These are phyloP conservation scores for Aspergillus coremiiformis DNA, from an alignment of 495 filamentous ascomycete genomes.

Conservation along the genomic window DNA sequence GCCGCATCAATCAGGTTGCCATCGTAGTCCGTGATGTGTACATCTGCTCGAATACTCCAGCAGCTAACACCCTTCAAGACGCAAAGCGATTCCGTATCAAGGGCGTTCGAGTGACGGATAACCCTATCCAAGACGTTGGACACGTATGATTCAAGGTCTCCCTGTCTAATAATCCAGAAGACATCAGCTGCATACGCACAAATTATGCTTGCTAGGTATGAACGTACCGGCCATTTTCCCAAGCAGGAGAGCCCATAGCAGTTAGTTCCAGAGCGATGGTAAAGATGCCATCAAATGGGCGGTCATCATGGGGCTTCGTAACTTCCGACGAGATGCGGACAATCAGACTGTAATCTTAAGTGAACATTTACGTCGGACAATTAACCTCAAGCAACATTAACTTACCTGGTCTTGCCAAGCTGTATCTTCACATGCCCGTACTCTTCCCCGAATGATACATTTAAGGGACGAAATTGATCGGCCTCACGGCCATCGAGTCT, in stretches of 20 bases:
- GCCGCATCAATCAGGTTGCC: constrained; percentile 79
- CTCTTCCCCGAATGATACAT: constrained; percentile 78
- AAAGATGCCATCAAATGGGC: constrained; percentile 92
- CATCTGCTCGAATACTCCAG: constrained; percentile 81
- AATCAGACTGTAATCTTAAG: constrained; percentile 52
- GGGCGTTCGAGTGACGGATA: constrained; percentile 79
- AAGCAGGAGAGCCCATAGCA: constrained; percentile 86
- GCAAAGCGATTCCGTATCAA: constrained; percentile 93
- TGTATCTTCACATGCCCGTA: constrained; percentile 85
- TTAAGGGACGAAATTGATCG: constrained; percentile 69
- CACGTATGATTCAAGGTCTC: constrained; percentile 72
- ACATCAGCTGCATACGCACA: constrained; percentile 16
- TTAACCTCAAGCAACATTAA: background rate
- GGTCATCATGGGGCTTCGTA: constrained; percentile 71
- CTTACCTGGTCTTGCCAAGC: constrained; percentile 82
- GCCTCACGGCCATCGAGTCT: constrained; percentile 76
- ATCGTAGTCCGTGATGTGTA: constrained; percentile 84
- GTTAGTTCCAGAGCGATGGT: constrained; percentile 82
- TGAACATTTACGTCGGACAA: background rate
- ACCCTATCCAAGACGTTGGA: constrained; percentile 86
- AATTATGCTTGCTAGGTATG: background rate
- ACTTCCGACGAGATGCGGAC: constrained; percentile 84
- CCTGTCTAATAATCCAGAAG: constrained; percentile 41
- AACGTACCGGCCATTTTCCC: constrained; percentile 72
- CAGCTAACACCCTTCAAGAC: constrained; percentile 83